Conservation (phyloP, 2,329 filamentous ascomycete genomes). For the Cordyceps militaris region DNA sequence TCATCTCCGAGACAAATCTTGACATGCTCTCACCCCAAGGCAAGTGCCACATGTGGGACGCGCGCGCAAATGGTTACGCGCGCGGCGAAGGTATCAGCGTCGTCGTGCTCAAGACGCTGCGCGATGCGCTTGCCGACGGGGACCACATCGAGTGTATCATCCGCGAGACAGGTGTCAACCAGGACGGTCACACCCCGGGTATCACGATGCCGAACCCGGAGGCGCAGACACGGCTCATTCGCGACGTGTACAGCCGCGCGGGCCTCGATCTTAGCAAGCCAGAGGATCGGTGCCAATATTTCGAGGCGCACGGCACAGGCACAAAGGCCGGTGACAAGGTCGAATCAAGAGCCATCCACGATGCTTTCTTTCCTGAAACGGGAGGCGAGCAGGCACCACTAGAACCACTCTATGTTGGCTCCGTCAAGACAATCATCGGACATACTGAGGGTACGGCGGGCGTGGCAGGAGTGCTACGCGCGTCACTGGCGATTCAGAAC, state of each 20-base stretch:
- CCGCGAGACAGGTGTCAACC: slow-evolving; percentile 40
- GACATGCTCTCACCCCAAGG: slow-evolving; percentile 42
- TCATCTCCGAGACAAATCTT: slow-evolving; percentile 35
- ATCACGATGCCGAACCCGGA: slow-evolving; percentile 45
- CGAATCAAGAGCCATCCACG: slow-evolving; percentile 32
- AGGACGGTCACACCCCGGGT: slow-evolving; percentile 46
- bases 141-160: slow-evolving; percentile 46
- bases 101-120: slow-evolving; percentile 46
- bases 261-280: slow-evolving; percentile 17
- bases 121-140: slow-evolving; percentile 43
- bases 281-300: slow-evolving; percentile 22
- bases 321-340: slow-evolving; percentile 44
- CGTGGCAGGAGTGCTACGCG: slow-evolving; percentile 23
- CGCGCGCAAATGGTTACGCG: slow-evolving; percentile 40
- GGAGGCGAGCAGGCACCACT: not conserved
- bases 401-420: slow-evolving; percentile 17
- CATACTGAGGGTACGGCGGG: slow-evolving; percentile 23
- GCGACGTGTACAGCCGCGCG: slow-evolving; percentile 21
- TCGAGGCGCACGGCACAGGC: slow-evolving; percentile 43
- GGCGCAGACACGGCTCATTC: slow-evolving; percentile 33
- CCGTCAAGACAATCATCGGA: slow-evolving; percentile 23
- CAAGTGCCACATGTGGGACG: slow-evolving; percentile 34
- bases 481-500: slow-evolving; percentile 16
- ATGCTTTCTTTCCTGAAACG: not conserved
- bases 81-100: slow-evolving; percentile 49